A percentile compares a stretch with the other conserved stretches of the same genome.
Evolutionary conservation across 257 asterid genomes (phyloP).

Genomic region (Penstemon newberryi): DNA sequence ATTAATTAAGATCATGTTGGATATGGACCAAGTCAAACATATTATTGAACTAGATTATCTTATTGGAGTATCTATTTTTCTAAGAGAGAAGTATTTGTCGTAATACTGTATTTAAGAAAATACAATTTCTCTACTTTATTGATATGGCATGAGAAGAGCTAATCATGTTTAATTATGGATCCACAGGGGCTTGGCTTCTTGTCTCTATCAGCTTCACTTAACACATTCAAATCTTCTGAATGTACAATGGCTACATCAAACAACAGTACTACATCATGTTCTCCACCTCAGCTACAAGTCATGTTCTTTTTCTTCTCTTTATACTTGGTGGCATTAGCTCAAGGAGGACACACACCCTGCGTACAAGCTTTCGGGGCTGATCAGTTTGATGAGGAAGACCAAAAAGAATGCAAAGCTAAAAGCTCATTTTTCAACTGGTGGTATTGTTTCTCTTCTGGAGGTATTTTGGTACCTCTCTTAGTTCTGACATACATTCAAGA

Average conservation of each 20-base stretch:
- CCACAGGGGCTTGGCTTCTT: constrained; percentile 23
- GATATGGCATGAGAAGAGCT: not conserved
- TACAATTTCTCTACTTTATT: too few species aligned
- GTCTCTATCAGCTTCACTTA: constrained; percentile 33
- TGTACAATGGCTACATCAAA: constrained; percentile 18
- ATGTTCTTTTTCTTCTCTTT: constrained; percentile 31
- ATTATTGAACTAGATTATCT: too few species aligned
- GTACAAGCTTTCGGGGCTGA: constrained; percentile 40
- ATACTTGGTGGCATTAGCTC: constrained; percentile 36
- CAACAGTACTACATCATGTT: constrained; percentile 1
- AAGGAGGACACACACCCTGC: constrained; percentile 24
- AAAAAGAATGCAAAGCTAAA: constrained; percentile 32
- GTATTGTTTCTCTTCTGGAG: constrained; percentile 31
- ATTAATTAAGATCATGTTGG: too few species aligned
- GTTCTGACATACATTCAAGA: constrained; percentile 55
- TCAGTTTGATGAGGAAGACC: constrained; percentile 37
- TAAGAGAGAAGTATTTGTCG: too few species aligned
- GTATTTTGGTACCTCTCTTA: constrained; percentile 29
- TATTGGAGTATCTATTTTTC: too few species aligned
- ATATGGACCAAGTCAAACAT: too few species aligned
- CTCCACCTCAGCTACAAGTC: constrained; percentile 29
- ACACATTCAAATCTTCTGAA: constrained; percentile 21
- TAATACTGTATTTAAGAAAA: too few species aligned
- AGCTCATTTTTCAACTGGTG: constrained; percentile 49
- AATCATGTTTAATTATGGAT: not conserved